Conservation (phyloP, 2,329 filamentous ascomycete genomes). For the Alternaria alternata region DNA sequence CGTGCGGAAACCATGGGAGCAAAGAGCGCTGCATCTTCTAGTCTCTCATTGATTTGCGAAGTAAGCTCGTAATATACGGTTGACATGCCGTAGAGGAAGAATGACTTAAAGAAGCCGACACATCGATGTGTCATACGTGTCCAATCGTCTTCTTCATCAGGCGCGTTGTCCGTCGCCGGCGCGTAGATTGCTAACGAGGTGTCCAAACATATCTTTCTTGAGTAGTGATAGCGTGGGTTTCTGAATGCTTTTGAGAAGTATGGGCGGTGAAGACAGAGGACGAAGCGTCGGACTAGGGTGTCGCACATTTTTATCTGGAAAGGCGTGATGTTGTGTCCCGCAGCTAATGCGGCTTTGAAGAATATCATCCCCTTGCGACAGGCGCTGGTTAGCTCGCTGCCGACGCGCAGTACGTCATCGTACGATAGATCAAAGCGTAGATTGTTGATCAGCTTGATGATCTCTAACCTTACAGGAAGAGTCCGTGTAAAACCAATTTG, state of each 20-base stretch:
- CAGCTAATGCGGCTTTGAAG: constrained; percentile 23
- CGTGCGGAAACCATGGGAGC: not conserved
- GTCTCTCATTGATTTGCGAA: constrained; percentile 26
- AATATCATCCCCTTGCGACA: constrained; percentile 31
- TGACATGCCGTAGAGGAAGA: constrained; percentile 33
- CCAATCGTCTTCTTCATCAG: constrained; percentile 35
- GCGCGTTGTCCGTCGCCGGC: constrained; percentile 16
- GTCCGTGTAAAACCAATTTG: constrained; percentile 47
- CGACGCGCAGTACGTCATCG: constrained; percentile 37
- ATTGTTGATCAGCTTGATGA: constrained; percentile 46
- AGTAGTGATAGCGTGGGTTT: constrained; percentile 61
- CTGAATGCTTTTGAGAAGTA: constrained; percentile 55
- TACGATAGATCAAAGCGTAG: constrained; percentile 43
- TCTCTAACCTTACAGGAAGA: constrained; percentile 47
- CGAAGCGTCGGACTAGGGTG: constrained; percentile 62
- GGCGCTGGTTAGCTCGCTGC: constrained; percentile 31
- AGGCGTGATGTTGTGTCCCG: constrained; percentile 17
- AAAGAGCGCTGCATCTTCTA: not conserved
- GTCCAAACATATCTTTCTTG: constrained; percentile 57
- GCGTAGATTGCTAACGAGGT: constrained; percentile 30
- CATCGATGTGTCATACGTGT: constrained; percentile 25
- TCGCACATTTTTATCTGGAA: constrained; percentile 61
- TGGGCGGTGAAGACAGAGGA: constrained; percentile 63
- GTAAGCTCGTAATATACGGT: constrained; percentile 37
- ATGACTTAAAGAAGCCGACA: constrained; percentile 36